Evolutionary conservation across 2,329 filamentous ascomycete genomes (phyloP), one percentile per base, ranked within the genome.

Genomic region (Hypoxylon sp.): DNA sequence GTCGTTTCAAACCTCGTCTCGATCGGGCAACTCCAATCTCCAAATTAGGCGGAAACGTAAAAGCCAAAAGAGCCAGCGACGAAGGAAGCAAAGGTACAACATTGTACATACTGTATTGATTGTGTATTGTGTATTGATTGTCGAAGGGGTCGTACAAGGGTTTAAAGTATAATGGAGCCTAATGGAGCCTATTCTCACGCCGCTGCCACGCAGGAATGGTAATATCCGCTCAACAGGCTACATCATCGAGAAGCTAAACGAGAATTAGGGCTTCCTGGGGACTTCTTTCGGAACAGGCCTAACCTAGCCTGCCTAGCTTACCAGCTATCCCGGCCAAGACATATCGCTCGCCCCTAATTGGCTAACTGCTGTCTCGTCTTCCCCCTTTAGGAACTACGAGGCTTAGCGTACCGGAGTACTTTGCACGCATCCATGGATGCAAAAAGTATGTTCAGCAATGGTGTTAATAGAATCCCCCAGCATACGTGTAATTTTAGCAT

Each of bases 331-430:
- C 52, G 30, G 63, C 62, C 49, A 60, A 49, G 63, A 67, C 46
- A 50, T 21, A 34, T 43, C 13, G 28, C 51, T 34, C n/a, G n/a
- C 17, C 11, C 41, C 53, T 73, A 63, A 73, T 73, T 73, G 71
- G 71, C 38, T 41, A 5, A 21, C 45, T 50, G 28, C 60, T 34
- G 38, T 49, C 62, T 62, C 52, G 52, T 65, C 48, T 60, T 71
- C 71, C 71, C 67, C 65, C 43, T 73, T 72, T 67, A 65, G 71
- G 69, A 69, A 73, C 65, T 65, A 60, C 51, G 46, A 65, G 61
- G 57, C 53, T 64, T 67, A 59, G 36, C 2, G 67, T 67, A 67
- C 63, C 21, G 7, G 34, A 28, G 51, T 57, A 60, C 52, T 38
- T 56, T 19, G 14, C 36, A 10, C 1, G 17, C 7, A 41, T 30